These are phyloP conservation scores for Kwoniella shandongensis DNA, from an alignment of 768 basidiomycete genomes.

Conservation along the genomic window DNA sequence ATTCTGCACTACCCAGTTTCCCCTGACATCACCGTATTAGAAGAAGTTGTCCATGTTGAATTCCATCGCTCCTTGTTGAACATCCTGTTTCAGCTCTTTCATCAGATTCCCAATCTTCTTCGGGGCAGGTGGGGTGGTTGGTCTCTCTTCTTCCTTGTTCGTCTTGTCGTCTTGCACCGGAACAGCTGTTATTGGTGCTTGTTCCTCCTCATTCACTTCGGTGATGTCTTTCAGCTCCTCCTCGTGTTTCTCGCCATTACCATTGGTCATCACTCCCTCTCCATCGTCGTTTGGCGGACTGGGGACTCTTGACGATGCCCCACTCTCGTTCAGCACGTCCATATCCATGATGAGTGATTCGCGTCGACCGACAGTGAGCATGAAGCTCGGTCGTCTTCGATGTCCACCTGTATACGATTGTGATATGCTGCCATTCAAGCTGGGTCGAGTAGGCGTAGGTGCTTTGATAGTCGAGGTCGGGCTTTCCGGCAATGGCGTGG, in stretches of 20 bases:
- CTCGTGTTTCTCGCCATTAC: conserved; percentile 60
- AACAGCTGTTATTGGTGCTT: neutral
- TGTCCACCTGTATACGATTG: conserved; percentile 10
- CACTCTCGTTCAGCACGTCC: conserved; percentile 63
- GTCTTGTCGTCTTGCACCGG: neutral
- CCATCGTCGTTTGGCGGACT: conserved; percentile 15
- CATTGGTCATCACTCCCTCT: conserved; percentile 13
- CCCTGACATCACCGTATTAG: too few species aligned
- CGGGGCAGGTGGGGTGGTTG: conserved; percentile 59
- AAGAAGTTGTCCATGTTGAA: conserved; percentile 50
- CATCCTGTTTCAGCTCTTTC: conserved; percentile 86
- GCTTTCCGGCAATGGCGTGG: conserved; percentile 41
- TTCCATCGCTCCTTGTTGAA: conserved; percentile 54
- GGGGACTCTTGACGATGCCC: conserved; percentile 11
- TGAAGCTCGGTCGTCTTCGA: conserved; percentile 42
- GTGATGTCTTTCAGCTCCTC: conserved; percentile 25
- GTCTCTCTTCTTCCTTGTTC: conserved; percentile 10
- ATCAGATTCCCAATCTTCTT: conserved; percentile 70
- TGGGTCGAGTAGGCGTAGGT: conserved; percentile 63
- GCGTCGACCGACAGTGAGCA: conserved; percentile 54
- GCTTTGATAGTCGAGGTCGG: conserved; percentile 63
- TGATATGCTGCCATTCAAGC: conserved; percentile 1
- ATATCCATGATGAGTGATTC: conserved; percentile 87
- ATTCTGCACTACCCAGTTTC: too few species aligned
- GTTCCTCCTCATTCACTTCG: conserved; percentile 11